Base-by-base conservation (phyloP, 73 alveolate genomes). In the Paramecium biaurelia region DNA sequence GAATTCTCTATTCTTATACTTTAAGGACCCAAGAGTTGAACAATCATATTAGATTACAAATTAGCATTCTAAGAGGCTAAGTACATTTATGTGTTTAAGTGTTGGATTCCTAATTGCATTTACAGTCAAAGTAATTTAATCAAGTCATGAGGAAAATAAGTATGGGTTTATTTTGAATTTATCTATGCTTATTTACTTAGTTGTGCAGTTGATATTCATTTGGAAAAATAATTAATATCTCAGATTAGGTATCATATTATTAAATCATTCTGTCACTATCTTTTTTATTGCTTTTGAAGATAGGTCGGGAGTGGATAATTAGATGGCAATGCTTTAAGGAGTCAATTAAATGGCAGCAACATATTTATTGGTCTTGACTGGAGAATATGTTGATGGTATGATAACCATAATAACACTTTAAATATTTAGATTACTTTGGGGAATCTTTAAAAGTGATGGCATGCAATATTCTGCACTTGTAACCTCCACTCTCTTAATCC, bases 371-470 rank as follows among this genome's bases (percentile, higher is more conserved):
- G 84, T 63, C 24, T 26, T 63, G 24, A 63, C 45, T 63, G 84
- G 84, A 63, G 84, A 63, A 63, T 63, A 63, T 30, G 45, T 63
- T 30, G 84, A 63, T 63, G 84, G 84, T 11, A 63, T 63, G 84
- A 32, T 63, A 12, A 63, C 84, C 26, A 63, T 63, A 63, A 30
- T 63, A 30, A 63, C 47, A 21, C 45, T 63, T 30, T 32, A 63
- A 20, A 32, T 63, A 14, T 63, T 63, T 63, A 26, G 84, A 63
- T 12, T 63, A 12, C 45, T 63, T 21, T 63, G 84, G 84, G 84
- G 84, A 1, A n/a, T 32, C 2, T 30, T 63, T 26, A 30, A 63
- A 32, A 63, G 84, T 9, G 45, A 63, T 26, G 84, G 84, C 10
- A 63, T 63, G 41, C 24, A 63, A 24, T 63, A 30, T 63, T 63